These are phyloP conservation scores for Myrica gale DNA, from an alignment of 306 rosid genomes.

Conservation along the genomic window DNA sequence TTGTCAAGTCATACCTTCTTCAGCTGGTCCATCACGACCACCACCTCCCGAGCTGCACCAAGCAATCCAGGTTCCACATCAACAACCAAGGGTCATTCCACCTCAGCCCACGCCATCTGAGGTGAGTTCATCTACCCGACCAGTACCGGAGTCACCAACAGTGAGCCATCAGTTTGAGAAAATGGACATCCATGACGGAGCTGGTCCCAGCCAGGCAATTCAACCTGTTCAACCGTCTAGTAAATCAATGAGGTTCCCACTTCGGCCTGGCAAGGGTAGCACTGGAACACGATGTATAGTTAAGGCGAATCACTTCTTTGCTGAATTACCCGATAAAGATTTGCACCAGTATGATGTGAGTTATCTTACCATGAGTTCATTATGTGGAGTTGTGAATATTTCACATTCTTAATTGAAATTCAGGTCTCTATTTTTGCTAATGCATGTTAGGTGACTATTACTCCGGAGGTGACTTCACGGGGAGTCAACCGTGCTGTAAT, in stretches of 20 bases:
- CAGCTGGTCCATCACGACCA: slow-evolving; percentile 65
- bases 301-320: slow-evolving; percentile 93
- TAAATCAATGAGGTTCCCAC: slow-evolving; percentile 87
- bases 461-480: slow-evolving; percentile 81
- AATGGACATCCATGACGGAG: slow-evolving; percentile 41
- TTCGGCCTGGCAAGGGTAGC: slow-evolving; percentile 88
- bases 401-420: not conserved
- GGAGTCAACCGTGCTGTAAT: slow-evolving; percentile 94
- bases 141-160: slow-evolving; percentile 38
- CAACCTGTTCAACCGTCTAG: slow-evolving; percentile 63
- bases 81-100: slow-evolving; percentile 52
- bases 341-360: slow-evolving; percentile 97
- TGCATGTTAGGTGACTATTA: slow-evolving; percentile 66
- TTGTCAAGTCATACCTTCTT: slow-evolving; percentile 54
- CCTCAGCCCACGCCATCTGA: slow-evolving; percentile 46
- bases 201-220: slow-evolving; percentile 35
- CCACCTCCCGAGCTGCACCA: slow-evolving; percentile 98
- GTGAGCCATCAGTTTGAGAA: slow-evolving; percentile 40
- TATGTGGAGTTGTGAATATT: not conserved
- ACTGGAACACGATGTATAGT: slow-evolving; percentile 61
- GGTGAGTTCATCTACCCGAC: slow-evolving; percentile 68
- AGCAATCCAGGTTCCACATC: slow-evolving; percentile 71
- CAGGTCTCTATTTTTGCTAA: slow-evolving; percentile 8
- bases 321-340: slow-evolving; percentile 84
- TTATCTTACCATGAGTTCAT: not conserved